Conservation (phyloP, 768 basidiomycete species). For the Tricholoma sp. region DNA sequence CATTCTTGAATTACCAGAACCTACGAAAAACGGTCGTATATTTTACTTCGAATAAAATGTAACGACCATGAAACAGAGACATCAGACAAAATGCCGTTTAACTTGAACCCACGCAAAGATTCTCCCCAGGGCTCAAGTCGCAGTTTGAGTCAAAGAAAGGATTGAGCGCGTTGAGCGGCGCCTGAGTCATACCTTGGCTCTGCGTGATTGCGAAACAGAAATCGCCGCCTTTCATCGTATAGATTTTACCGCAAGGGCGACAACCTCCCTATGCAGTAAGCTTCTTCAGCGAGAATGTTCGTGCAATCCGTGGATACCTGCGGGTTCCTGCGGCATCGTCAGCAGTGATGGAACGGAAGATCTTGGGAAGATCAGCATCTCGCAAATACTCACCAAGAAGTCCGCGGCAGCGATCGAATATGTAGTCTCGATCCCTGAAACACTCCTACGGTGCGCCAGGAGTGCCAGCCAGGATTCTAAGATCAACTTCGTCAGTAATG, state of each 20-base stretch:
- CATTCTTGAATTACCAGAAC: slow-evolving; percentile 1
- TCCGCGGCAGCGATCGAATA: background rate
- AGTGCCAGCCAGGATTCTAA: background rate
- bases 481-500: background rate
- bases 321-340: background rate
- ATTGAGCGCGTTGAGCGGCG: background rate
- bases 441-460: background rate
- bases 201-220: background rate
- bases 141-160: slow-evolving; percentile 6
- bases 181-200: slow-evolving; percentile 4
- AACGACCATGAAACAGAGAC: background rate
- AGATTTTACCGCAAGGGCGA: slow-evolving; percentile 3
- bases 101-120: slow-evolving; percentile 2
- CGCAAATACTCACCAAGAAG: background rate
- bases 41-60: slow-evolving; percentile 6
- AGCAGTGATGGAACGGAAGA: too few species aligned
- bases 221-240: background rate
- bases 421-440: background rate
- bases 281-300: background rate
- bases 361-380: background rate
- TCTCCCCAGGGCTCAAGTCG: slow-evolving; percentile 1
- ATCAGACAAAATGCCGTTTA: background rate
- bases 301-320: background rate
- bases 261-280: slow-evolving; percentile 3
- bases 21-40: background rate